phyloP scores from a whole-genome alignment of 164 flowering plant genomes.

The Kalanchoe fedtschenkoi region DNA sequence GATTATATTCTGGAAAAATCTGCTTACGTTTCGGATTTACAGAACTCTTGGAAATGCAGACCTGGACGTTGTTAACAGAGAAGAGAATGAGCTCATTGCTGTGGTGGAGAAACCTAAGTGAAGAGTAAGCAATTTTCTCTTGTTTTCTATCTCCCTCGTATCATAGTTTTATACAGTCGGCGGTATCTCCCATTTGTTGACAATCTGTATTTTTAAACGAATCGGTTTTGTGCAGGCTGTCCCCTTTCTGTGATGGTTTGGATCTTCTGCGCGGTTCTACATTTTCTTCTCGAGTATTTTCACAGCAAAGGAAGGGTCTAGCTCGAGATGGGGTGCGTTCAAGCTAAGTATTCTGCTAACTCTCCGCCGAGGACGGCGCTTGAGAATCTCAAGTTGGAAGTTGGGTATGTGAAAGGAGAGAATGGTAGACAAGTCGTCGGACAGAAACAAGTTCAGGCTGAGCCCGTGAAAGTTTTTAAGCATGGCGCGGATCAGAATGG shows the following conservation, averaged over 20 bases:
- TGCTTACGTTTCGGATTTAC: neutral
- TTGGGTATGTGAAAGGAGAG: constrained; percentile 17
- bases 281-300: neutral
- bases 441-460: neutral
- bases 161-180: neutral
- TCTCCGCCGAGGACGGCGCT: constrained; percentile 13
- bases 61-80: neutral
- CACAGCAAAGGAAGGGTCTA: neutral
- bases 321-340: constrained; percentile 20
- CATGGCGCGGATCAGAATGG: neutral
- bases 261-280: neutral
- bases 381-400: constrained; percentile 16
- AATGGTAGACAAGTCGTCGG: neutral
- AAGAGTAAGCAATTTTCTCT: neutral
- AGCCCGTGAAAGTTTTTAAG: neutral
- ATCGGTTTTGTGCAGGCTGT: no score
- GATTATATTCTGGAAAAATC: neutral
- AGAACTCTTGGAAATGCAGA: neutral
- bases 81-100: neutral
- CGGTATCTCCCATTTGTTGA: no score
- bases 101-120: no score
- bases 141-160: neutral
- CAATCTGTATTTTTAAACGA: no score
- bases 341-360: neutral
- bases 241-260: no score